A percentile compares a stretch with the other conserved stretches of the same genome.
These are phyloP conservation scores for Colletotrichum sp. DNA, from an alignment of 2,329 filamentous ascomycete genomes.

Conservation along the genomic window DNA sequence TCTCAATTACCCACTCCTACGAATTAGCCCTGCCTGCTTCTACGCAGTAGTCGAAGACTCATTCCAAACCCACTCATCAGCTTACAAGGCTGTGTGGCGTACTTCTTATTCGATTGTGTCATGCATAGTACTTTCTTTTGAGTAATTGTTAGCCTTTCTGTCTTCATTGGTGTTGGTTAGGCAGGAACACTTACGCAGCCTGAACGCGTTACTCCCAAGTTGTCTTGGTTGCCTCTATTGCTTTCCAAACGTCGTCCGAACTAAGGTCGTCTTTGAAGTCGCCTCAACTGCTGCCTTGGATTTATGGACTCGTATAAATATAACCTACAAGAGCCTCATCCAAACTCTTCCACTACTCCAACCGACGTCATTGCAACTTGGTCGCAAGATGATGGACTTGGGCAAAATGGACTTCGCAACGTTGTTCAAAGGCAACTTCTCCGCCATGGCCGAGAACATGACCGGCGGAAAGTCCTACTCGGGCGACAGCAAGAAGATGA, in stretches of 20 bases:
- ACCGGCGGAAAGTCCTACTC: conserved; percentile 2
- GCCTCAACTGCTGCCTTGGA: neutral
- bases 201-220: neutral
- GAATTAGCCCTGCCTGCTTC: neutral
- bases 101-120: neutral
- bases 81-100: neutral
- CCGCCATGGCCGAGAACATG: conserved; percentile 20
- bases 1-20: neutral
- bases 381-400: conserved; percentile 1
- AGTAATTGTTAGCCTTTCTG: neutral
- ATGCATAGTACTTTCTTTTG: neutral
- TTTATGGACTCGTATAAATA: neutral
- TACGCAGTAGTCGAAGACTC: neutral
- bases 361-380: neutral
- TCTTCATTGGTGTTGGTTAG: neutral
- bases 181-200: neutral
- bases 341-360: neutral
- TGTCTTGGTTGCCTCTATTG: neutral
- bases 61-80: neutral
- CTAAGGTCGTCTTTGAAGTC: neutral
- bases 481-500: conserved; percentile 14
- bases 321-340: neutral
- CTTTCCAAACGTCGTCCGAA: neutral
- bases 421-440: conserved; percentile 14
- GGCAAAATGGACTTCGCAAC: conserved; percentile 16